phyloP scores from a whole-genome alignment of 2,329 filamentous ascomycete genomes.

The Pseudogymnoascus sp. region DNA sequence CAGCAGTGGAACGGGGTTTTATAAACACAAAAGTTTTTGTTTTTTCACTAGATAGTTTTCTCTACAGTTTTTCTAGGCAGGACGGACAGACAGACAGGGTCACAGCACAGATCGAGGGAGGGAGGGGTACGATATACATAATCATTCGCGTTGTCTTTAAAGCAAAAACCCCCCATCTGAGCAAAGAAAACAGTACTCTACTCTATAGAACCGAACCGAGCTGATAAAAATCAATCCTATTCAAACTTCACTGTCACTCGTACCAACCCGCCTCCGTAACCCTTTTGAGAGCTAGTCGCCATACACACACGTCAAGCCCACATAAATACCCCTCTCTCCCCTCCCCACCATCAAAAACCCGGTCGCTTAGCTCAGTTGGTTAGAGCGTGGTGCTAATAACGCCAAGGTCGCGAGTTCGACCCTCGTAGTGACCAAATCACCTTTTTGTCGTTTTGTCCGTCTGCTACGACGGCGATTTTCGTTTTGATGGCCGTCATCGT shows the following conservation, averaged over 20 bases:
- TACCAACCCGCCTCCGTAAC: background rate
- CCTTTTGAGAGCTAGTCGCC: background rate
- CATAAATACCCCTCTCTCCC: background rate
- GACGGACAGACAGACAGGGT: background rate
- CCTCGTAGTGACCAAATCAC: background rate
- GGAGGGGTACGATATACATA: background rate
- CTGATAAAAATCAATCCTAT: too few species aligned
- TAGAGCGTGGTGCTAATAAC: slow-evolving; percentile 1
- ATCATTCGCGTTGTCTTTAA: background rate
- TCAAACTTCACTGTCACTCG: background rate
- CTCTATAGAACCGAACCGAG: background rate
- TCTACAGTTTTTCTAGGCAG: background rate
- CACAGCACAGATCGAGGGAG: background rate
- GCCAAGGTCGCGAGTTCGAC: background rate
- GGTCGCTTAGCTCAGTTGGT: background rate
- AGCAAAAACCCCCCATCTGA: background rate
- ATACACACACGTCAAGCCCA: background rate
- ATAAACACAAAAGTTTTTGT: background rate
- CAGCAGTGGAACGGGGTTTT: background rate
- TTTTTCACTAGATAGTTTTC: background rate
- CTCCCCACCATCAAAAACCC: background rate
- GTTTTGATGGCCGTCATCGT: background rate
- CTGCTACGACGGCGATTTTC: background rate
- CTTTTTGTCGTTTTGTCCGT: background rate
- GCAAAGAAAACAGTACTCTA: background rate